These are phyloP conservation scores for Fusarium begoniae DNA, from an alignment of 2,329 filamentous ascomycete genomes.

Conservation along the genomic window DNA sequence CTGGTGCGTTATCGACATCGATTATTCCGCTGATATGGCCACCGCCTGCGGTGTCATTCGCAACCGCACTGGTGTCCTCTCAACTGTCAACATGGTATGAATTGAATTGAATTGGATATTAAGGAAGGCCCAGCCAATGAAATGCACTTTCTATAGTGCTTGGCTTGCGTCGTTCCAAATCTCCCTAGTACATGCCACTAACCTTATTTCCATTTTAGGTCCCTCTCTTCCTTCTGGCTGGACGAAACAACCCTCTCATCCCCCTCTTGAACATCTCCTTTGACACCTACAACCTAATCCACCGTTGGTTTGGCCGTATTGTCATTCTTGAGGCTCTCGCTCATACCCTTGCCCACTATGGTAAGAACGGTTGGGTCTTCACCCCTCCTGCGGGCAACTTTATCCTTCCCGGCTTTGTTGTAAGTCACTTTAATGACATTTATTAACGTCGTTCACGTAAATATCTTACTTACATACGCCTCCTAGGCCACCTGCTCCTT, in stretches of 20 bases:
- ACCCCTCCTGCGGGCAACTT: slow-evolving; percentile 51
- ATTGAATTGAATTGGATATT: slow-evolving; percentile 1
- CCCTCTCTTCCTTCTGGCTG: slow-evolving; percentile 77
- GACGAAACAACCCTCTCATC: slow-evolving; percentile 82
- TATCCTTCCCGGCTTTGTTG: slow-evolving; percentile 71
- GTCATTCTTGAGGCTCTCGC: slow-evolving; percentile 74
- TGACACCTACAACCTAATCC: slow-evolving; percentile 83
- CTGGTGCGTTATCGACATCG: slow-evolving; percentile 74
- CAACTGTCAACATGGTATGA: slow-evolving; percentile 77
- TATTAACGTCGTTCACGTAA: background rate
- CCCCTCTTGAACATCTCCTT: slow-evolving; percentile 77
- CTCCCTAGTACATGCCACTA: background rate
- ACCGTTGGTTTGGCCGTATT: slow-evolving; percentile 83
- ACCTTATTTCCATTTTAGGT: slow-evolving; percentile 48
- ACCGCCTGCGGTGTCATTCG: slow-evolving; percentile 62
- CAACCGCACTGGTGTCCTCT: slow-evolving; percentile 75
- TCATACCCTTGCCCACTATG: slow-evolving; percentile 71
- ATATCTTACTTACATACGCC: slow-evolving; percentile 2
- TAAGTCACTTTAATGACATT: slow-evolving; percentile 49
- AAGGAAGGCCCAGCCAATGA: background rate
- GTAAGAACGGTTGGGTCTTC: slow-evolving; percentile 59
- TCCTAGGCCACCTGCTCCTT: slow-evolving; percentile 67
- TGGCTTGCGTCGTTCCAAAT: background rate
- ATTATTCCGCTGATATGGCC: slow-evolving; percentile 60
- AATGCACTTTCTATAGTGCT: background rate